These are phyloP conservation scores for Ploettnerulaceae sp. DNA, from an alignment of 2,329 filamentous ascomycete genomes.

Conservation along the genomic window DNA sequence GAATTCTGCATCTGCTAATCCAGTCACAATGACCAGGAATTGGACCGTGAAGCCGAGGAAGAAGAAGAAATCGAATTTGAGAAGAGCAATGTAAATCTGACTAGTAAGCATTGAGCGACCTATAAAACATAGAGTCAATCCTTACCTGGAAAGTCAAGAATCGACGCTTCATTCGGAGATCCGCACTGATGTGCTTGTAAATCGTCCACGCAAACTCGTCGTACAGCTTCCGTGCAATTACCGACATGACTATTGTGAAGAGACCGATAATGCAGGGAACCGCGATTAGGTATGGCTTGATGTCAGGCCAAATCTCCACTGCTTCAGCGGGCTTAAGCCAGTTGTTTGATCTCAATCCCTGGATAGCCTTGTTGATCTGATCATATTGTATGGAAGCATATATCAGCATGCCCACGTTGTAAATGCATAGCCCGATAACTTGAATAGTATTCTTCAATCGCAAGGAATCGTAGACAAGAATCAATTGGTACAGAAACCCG, in stretches of 20 bases:
- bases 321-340: slow-evolving; percentile 26
- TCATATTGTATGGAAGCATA: slow-evolving; percentile 92
- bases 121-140: neutral
- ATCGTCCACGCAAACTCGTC: slow-evolving; percentile 99
- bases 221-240: slow-evolving; percentile 90
- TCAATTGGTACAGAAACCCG: slow-evolving; percentile 86
- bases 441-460: slow-evolving; percentile 98
- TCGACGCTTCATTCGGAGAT: slow-evolving; percentile 92
- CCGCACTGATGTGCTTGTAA: slow-evolving; percentile 97
- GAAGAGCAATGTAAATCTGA: slow-evolving; percentile 94
- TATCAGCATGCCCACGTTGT: slow-evolving; percentile 85
- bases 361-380: slow-evolving; percentile 75
- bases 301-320: slow-evolving; percentile 59
- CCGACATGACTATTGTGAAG: slow-evolving; percentile 65
- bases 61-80: slow-evolving; percentile 99
- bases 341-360: slow-evolving; percentile 46
- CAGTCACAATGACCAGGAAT: slow-evolving; percentile 86
- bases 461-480: slow-evolving; percentile 89
- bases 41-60: slow-evolving; percentile 98
- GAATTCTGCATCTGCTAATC: slow-evolving; percentile 66
- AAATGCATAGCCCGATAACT: slow-evolving; percentile 88
- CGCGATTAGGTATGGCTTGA: slow-evolving; percentile 74
- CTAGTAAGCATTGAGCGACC: slow-evolving; percentile 12
- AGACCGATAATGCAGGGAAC: slow-evolving; percentile 81
- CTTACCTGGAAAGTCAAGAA: slow-evolving; percentile 93